Conservation (phyloP, 495 filamentous ascomycete genomes). For the Poronia punctata region DNA sequence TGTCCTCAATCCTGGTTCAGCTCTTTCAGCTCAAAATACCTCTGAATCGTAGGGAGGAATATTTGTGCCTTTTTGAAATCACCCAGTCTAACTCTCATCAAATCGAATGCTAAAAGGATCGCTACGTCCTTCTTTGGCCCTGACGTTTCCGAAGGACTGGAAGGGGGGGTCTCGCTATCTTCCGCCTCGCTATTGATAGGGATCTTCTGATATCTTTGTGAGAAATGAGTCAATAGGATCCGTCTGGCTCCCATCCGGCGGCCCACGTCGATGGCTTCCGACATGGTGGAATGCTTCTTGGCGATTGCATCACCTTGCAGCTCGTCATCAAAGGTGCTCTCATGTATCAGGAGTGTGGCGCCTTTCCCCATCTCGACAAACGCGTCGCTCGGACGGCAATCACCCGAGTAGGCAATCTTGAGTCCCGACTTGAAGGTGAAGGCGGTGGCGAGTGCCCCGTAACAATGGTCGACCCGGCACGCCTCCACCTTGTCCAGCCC, state of each 20-base stretch:
- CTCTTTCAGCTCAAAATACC: too few relatives aligned
- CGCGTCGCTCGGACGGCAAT: constrained; percentile 67
- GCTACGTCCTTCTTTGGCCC: constrained; percentile 41
- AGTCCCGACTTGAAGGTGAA: constrained; percentile 73
- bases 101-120: constrained; percentile 78
- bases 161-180: too few relatives aligned
- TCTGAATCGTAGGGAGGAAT: constrained; percentile 65
- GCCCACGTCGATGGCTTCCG: constrained; percentile 75
- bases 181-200: too few relatives aligned
- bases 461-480: constrained; percentile 68
- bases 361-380: constrained; percentile 67
- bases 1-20: too few relatives aligned
- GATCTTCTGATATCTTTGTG: constrained; percentile 89
- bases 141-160: too few relatives aligned
- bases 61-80: constrained; percentile 72
- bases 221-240: constrained; percentile 87
- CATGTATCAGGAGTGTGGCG: constrained; percentile 81
- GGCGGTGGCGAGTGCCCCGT: constrained; percentile 64
- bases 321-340: constrained; percentile 92
- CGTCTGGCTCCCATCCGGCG: constrained; percentile 66
- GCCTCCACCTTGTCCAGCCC: constrained; percentile 49
- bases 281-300: constrained; percentile 84
- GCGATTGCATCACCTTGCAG: constrained; percentile 66
- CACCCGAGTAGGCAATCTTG: constrained; percentile 86
- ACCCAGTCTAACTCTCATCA: constrained; percentile 74